These are phyloP conservation scores for Neopestalotiopsis sp. DNA, from an alignment of 2,329 filamentous ascomycete genomes.

Conservation along the genomic window DNA sequence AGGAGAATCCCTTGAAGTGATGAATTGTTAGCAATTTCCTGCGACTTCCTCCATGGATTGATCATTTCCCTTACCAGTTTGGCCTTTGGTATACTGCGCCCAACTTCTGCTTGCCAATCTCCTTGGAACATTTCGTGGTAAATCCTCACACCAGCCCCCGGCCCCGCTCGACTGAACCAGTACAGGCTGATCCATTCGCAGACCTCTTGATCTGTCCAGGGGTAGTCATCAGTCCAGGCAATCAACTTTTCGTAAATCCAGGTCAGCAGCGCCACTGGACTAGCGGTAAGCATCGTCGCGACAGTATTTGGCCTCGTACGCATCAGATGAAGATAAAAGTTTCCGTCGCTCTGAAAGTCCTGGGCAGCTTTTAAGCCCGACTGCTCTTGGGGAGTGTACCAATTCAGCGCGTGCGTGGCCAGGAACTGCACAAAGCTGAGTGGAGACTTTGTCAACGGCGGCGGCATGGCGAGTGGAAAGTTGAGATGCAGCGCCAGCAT, in stretches of 20 bases:
- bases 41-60: not conserved
- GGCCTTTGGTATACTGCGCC: not conserved
- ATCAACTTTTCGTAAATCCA: conserved; percentile 39
- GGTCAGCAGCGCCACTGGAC: conserved; percentile 34
- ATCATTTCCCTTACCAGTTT: not conserved
- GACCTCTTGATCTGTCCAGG: conserved; percentile 23
- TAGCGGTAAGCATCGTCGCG: conserved; percentile 33
- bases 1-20: conserved; percentile 20
- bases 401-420: conserved; percentile 18
- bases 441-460: conserved; percentile 1
- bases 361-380: conserved; percentile 22
- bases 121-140: conserved; percentile 20
- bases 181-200: conserved; percentile 25
- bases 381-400: conserved; percentile 22
- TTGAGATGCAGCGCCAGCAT: conserved; percentile 22
- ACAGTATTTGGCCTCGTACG: conserved; percentile 31
- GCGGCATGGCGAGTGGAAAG: conserved; percentile 15
- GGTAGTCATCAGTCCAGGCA: conserved; percentile 31
- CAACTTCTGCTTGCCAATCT: not conserved
- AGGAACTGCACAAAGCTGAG: conserved; percentile 17
- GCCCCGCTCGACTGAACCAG: conserved; percentile 25
- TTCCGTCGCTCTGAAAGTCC: conserved; percentile 23
- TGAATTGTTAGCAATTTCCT: not conserved
- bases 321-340: not conserved
- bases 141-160: conserved; percentile 21